These are phyloP conservation scores for Pneumocystis carinii DNA, from an alignment of 1,139 yeast species.

Conservation along the genomic window DNA sequence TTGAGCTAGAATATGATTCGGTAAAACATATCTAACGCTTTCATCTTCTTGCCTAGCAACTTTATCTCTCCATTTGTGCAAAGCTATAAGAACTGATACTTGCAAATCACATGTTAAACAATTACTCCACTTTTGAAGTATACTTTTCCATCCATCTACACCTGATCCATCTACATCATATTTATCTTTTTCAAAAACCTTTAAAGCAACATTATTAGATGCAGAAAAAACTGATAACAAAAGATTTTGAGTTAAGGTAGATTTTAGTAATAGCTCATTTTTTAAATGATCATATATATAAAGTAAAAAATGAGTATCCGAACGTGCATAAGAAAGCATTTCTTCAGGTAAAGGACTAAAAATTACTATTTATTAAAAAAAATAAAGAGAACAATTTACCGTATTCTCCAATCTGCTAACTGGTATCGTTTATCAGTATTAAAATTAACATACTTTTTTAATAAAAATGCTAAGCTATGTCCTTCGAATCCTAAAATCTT, in stretches of 20 bases:
- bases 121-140: constrained; percentile 48
- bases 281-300: constrained; percentile 65
- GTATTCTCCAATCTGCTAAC: constrained; percentile 87
- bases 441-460: constrained; percentile 69
- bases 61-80: constrained; percentile 73
- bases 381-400: constrained; percentile 22
- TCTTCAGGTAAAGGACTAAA: constrained; percentile 49
- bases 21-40: constrained; percentile 67
- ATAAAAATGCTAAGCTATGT: constrained; percentile 67
- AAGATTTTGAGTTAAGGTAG: constrained; percentile 22
- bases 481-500: constrained; percentile 62
- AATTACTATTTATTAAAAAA: neutral
- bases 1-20: constrained; percentile 59
- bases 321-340: constrained; percentile 77
- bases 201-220: constrained; percentile 65
- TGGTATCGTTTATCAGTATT: constrained; percentile 90
- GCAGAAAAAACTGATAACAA: constrained; percentile 52
- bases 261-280: constrained; percentile 37
- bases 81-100: constrained; percentile 40
- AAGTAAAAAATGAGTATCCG: constrained; percentile 84
- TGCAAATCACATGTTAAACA: constrained; percentile 31
- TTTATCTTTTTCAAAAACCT: constrained; percentile 47
- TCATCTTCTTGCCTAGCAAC: constrained; percentile 69
- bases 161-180: constrained; percentile 16
- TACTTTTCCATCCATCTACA: constrained; percentile 19